Evolutionary conservation across 2,329 filamentous ascomycete genomes (phyloP).

Genomic region (Xylariaceae sp.): DNA sequence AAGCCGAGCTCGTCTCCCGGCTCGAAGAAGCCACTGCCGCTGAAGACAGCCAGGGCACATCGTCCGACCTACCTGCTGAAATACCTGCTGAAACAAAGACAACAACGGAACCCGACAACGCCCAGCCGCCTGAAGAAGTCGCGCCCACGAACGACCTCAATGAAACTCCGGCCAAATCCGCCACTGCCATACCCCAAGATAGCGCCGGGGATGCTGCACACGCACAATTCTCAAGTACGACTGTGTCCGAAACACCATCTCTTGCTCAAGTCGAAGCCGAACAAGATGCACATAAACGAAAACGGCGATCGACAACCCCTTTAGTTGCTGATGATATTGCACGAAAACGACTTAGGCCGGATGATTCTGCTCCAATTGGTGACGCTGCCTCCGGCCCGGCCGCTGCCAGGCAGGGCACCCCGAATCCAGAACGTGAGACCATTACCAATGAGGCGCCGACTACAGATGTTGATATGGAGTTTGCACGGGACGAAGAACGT

Average conservation of each 20-base stretch:
- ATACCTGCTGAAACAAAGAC: slow-evolving; percentile 16
- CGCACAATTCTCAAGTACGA: slow-evolving; percentile 9
- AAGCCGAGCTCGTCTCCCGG: slow-evolving; percentile 64
- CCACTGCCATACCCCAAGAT: slow-evolving; percentile 9
- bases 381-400: not conserved
- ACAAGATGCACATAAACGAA: slow-evolving; percentile 58
- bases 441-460: not conserved
- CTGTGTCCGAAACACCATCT: slow-evolving; percentile 19
- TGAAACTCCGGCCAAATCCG: not conserved
- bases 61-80: slow-evolving; percentile 15
- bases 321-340: slow-evolving; percentile 49
- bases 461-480: slow-evolving; percentile 18
- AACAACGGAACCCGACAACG: slow-evolving; percentile 16
- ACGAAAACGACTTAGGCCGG: slow-evolving; percentile 50
- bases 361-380: slow-evolving; percentile 23
- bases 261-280: slow-evolving; percentile 27
- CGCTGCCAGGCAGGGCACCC: slow-evolving; percentile 8
- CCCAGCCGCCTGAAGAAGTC: slow-evolving; percentile 13
- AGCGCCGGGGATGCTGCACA: slow-evolving; percentile 22
- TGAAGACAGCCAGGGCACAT: slow-evolving; percentile 13
- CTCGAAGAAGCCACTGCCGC: slow-evolving; percentile 42
- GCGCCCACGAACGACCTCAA: slow-evolving; percentile 3
- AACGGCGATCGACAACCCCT: slow-evolving; percentile 60
- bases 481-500: slow-evolving; percentile 4
- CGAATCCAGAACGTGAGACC: slow-evolving; percentile 2